Base-by-base conservation (phyloP, 352 stramenopile genomes). In the Globisporangium polare region DNA sequence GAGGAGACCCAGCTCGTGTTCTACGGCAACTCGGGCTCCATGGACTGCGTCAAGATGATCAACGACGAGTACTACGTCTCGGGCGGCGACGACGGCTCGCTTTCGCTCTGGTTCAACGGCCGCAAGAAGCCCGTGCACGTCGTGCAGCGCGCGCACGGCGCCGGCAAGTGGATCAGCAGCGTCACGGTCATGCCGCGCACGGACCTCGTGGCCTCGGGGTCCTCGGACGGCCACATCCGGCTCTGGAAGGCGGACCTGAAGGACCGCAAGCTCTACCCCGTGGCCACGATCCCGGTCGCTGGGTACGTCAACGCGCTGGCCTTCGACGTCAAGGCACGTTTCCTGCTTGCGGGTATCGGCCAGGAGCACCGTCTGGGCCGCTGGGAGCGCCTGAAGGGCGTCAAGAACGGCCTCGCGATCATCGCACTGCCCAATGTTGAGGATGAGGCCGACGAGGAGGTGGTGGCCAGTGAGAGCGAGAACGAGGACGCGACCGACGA, bases 1-100 rank as follows among this genome's bases (percentile, higher is more conserved):
- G 92, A 97, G 65, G 90, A 97, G 68, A 97, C 90, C 1, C 94
- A 98, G 68, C 80, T 98, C 51, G 90, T 98, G 51, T 97, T 98
- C 42, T 94, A 95, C 57, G 90, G 91, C 56, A 89, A 92, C 69
- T 89, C 81, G 60, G 84, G 84, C 59, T 94, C 83, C 31, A 94
- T 98, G 76, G 94, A 97, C 71, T 97, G 85, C 66, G 75, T 96
- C 64, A 85, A 89, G 58, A 97, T 97, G 88, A 65, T 97, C 63
- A 95, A 80, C 35, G 90, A 97, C 61, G 85, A 97, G 68, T 95
- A 94, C 69, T 98, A 97, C 67, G 75, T 98, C 26, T 97, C 89
- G 0, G 92, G 94, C 45, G 92, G 91, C 22, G 83, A 98, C 63
- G 88, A 97, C 49, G 95, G 86, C 31, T 89, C 80, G 37, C 73